These are phyloP conservation scores for Neopestalotiopsis sp. DNA, from an alignment of 2,329 filamentous ascomycete genomes.

Conservation along the genomic window DNA sequence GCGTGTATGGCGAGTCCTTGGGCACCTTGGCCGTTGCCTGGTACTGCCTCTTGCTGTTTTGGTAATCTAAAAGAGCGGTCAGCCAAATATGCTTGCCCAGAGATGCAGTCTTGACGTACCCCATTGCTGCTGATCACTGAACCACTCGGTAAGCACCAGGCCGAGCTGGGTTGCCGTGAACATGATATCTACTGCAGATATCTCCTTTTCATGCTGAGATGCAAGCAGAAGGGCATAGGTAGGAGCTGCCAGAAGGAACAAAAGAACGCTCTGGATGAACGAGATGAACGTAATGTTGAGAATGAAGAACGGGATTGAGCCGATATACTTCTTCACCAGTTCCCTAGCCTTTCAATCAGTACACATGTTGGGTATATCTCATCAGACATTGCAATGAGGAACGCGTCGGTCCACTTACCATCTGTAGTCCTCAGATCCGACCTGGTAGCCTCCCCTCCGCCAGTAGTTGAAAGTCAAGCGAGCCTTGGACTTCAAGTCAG, in stretches of 20 bases:
- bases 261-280: constrained; percentile 79
- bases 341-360: constrained; percentile 51
- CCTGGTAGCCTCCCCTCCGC: constrained; percentile 87
- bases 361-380: background rate
- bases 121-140: constrained; percentile 95
- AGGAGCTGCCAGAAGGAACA: constrained; percentile 76
- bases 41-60: constrained; percentile 80
- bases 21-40: constrained; percentile 74
- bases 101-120: constrained; percentile 48
- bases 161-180: constrained; percentile 53
- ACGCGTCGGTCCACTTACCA: constrained; percentile 57
- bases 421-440: constrained; percentile 94
- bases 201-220: constrained; percentile 62
- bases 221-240: constrained; percentile 83
- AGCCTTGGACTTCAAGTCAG: constrained; percentile 46
- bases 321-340: constrained; percentile 71
- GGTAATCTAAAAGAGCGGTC: constrained; percentile 64
- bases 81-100: background rate
- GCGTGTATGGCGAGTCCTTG: constrained; percentile 64
- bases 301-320: constrained; percentile 72
- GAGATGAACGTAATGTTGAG: constrained; percentile 93
- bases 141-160: constrained; percentile 70
- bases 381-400: too few relatives aligned
- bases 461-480: constrained; percentile 97
- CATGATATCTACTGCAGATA: constrained; percentile 50